Base-by-base conservation (phyloP, 176 grass and related monocot genomes). In the Oryza brachyantha region DNA sequence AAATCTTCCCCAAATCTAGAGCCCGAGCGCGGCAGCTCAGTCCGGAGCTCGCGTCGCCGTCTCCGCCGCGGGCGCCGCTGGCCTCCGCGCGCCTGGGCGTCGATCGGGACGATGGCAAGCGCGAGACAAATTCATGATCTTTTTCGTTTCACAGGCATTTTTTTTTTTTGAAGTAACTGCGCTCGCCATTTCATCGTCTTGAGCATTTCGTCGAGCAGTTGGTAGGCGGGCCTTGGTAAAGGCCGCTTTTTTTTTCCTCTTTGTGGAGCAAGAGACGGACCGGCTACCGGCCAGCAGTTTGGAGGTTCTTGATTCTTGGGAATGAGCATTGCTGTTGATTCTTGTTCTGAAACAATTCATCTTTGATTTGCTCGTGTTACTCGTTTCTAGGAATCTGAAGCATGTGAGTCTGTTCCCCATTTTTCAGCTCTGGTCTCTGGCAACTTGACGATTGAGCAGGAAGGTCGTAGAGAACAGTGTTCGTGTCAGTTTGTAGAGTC, bases 171-270 rank as follows among this genome's bases (percentile, higher is more conserved):
- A n/a, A n/a, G n/a, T 67, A 50, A 35, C 52, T 38, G 14, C 29
- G 22, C 70, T 78, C 64, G 24, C 52, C 57, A 34, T 74, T 68
- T 45, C 37, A 12, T 12, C 37, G 76, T 13, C 28, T 24, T 24
- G 61, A 74, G 54, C 76, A 64, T 84, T 70, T 79, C 70, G 63
- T 80, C 81, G 35, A 88, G 63, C 81, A 80, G 62, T 19, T 84
- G 81, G 42, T 79, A 25, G 26, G 75, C 75, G 29, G 43, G 25
- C 37, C 1, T 28, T 5, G 27, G 19, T 42, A 34, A 7, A 38
- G 62, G 13, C 34, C 17, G 34, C 32, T 26, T 29, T 59, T 61
- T 12, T 61, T 64, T 42, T 11, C n/a, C n/a, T n/a, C n/a, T n/a
- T n/a, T 22, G n/a, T 43, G 26, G 67, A 13, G 14, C 13, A 8